Evolutionary conservation across 306 rosid species (phyloP).

Genomic region (Medicago truncatula): DNA sequence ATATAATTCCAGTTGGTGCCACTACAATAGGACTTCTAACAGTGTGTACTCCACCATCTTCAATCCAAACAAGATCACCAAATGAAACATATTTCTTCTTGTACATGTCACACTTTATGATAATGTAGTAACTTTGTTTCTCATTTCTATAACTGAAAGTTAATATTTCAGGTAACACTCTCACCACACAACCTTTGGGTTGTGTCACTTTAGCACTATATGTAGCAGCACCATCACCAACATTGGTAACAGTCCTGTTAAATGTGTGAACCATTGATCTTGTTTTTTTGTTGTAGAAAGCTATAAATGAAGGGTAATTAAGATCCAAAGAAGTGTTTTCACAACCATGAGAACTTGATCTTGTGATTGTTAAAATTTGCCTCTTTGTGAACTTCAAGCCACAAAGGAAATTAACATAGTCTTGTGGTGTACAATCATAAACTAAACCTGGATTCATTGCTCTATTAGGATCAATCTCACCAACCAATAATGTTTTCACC

Average conservation of each 20-base stretch:
- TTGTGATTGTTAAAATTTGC: slow-evolving; percentile 49
- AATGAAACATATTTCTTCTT: slow-evolving; percentile 15
- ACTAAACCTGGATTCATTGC: slow-evolving; percentile 62
- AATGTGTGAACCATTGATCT: slow-evolving; percentile 20
- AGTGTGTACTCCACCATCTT: slow-evolving; percentile 33
- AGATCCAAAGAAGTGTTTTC: slow-evolving; percentile 49
- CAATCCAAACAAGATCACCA: slow-evolving; percentile 47
- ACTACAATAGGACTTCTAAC: slow-evolving; percentile 51
- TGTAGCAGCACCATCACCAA: slow-evolving; percentile 49
- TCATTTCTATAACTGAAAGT: slow-evolving; percentile 44
- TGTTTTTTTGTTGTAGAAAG: slow-evolving; percentile 14
- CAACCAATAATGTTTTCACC: slow-evolving; percentile 45
- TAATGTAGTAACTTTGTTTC: slow-evolving; percentile 43
- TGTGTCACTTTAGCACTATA: slow-evolving; percentile 48
- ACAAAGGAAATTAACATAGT: slow-evolving; percentile 60
- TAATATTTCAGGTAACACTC: slow-evolving; percentile 43
- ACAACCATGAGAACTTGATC: slow-evolving; percentile 46
- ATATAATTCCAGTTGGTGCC: slow-evolving; percentile 32
- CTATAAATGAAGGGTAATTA: slow-evolving; percentile 63
- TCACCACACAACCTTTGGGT: slow-evolving; percentile 43
- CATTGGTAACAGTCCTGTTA: slow-evolving; percentile 54
- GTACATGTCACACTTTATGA: not conserved
- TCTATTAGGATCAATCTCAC: slow-evolving; percentile 56
- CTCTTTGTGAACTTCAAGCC: slow-evolving; percentile 37
- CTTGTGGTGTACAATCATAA: slow-evolving; percentile 59